Percentiles rank a stretch among this genome's conserved stretches.
phyloP scores from a whole-genome alignment of 345 rosid genomes.

The Eucalyptus curtisii region DNA sequence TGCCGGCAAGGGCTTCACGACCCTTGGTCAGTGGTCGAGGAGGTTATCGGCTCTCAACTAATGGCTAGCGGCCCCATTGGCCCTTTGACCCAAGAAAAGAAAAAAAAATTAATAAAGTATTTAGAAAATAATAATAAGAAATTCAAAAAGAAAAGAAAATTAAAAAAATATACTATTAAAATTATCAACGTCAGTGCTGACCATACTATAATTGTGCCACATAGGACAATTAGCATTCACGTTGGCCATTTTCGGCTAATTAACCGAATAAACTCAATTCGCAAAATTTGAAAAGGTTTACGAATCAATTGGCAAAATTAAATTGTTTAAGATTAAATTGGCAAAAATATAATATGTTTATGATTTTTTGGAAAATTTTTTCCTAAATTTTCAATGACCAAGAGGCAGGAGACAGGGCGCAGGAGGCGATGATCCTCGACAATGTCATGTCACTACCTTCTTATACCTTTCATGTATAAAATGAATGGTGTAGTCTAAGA shows the following conservation, averaged over 20 bases:
- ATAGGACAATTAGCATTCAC: no score
- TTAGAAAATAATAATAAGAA: no score
- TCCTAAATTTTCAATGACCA: fast-evolving
- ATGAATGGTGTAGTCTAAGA: not conserved
- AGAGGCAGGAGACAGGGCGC: not conserved
- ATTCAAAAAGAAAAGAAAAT: no score
- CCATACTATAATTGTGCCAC: no score
- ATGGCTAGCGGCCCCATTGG: not conserved
- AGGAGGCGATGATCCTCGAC: not conserved
- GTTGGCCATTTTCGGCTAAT: not conserved
- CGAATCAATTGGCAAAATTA: fast-evolving
- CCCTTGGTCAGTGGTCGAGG: not conserved
- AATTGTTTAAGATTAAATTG: no score
- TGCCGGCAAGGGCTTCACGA: fast-evolving
- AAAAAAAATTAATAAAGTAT: no score
- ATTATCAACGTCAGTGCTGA: fast-evolving
- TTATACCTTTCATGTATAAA: not conserved
- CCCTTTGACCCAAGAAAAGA: not conserved
- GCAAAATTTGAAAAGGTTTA: no score
- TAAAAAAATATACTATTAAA: no score
- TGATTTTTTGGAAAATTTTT: fast-evolving
- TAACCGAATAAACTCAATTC: no score
- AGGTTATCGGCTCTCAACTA: not conserved
- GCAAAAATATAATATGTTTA: no score
- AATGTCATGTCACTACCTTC: not conserved